Conservation (phyloP, 108 stramenopile genomes). For the Schizochytrium sp. region DNA sequence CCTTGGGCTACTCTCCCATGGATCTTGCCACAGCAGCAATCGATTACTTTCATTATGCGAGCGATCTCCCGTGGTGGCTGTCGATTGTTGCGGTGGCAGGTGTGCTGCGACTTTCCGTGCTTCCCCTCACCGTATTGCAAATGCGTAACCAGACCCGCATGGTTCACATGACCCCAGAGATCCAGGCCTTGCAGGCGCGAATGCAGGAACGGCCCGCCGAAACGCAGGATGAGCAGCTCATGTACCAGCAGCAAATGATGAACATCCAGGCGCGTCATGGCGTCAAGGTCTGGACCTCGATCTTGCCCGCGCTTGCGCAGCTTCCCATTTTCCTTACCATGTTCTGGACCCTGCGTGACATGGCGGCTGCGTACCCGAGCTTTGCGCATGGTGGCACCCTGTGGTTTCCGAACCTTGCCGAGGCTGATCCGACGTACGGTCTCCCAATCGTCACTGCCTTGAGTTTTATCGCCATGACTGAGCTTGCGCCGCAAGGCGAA, state of each 20-base stretch:
- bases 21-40: not conserved
- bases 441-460: not conserved
- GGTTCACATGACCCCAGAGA: not conserved
- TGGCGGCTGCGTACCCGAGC: not conserved
- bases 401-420: not conserved
- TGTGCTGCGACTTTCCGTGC: not conserved
- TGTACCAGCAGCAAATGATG: not conserved
- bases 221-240: not conserved
- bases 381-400: not conserved
- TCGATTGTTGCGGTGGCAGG: not conserved
- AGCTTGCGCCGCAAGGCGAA: not conserved
- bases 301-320: not conserved
- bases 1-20: not conserved
- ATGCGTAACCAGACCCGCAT: not conserved
- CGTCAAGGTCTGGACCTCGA: not conserved
- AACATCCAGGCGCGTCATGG: not conserved
- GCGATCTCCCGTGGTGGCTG: not conserved
- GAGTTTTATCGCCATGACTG: not conserved
- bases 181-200: not conserved
- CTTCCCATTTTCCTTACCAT: not conserved
- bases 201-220: not conserved
- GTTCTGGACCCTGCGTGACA: constrained; percentile 14
- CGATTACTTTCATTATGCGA: not conserved
- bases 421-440: constrained; percentile 2
- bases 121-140: not conserved